Conservation (phyloP, 1,284 basidiomycete genomes). For the Ceratobasidium papillatum region DNA sequence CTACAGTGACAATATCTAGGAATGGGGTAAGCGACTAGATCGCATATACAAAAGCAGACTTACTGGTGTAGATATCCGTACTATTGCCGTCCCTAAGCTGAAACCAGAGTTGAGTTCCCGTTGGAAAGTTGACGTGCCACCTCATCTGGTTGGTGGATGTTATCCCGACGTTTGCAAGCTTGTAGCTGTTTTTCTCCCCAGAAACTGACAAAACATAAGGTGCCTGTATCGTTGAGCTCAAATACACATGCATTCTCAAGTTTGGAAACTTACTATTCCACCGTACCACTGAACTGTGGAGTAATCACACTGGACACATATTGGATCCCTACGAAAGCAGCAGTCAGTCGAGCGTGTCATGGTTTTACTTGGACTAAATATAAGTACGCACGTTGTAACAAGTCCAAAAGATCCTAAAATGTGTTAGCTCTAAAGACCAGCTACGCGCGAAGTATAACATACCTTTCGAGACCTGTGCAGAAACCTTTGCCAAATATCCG, state of each 20-base stretch:
- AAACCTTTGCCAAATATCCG: background rate
- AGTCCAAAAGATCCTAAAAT: conserved; percentile 20
- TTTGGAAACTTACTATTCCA: background rate
- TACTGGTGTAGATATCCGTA: conserved; percentile 26
- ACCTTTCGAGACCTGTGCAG: conserved; percentile 16
- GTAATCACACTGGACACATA: conserved; percentile 21
- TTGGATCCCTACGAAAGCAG: conserved; percentile 1
- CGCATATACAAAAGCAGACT: background rate
- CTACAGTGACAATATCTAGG: conserved; percentile 17
- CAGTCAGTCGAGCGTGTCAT: background rate
- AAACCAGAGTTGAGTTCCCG: conserved; percentile 26
- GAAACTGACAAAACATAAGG: conserved; percentile 21
- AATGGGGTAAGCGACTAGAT: background rate
- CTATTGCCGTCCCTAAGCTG: conserved; percentile 3
- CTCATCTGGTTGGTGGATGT: conserved; percentile 19
- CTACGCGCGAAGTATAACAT: background rate
- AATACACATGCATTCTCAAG: background rate
- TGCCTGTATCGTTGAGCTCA: background rate
- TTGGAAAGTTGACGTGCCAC: conserved; percentile 35
- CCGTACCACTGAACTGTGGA: conserved; percentile 22
- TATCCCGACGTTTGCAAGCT: conserved; percentile 18
- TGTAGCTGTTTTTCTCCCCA: conserved; percentile 11
- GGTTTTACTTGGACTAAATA: background rate
- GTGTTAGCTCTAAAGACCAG: background rate
- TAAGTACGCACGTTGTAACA: conserved; percentile 8